phyloP scores from a whole-genome alignment of 805 yeast species.

The Ogataea degrootiae region DNA sequence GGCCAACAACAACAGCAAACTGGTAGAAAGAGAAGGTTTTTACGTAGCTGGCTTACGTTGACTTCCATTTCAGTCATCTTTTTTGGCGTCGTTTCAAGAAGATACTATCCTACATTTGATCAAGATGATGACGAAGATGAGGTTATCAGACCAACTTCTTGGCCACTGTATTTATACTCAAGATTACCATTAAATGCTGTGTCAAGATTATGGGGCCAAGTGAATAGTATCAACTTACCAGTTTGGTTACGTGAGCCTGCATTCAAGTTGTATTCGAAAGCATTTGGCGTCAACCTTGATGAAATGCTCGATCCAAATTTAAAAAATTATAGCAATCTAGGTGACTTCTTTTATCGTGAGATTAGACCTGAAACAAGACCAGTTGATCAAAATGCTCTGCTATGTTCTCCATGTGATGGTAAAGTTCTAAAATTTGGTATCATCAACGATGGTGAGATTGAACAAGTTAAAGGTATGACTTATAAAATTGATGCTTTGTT shows the following conservation, averaged over 20 bases:
- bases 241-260: slow-evolving; percentile 84
- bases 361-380: slow-evolving; percentile 79
- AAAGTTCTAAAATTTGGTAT: slow-evolving; percentile 79
- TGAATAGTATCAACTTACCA: slow-evolving; percentile 80
- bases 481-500: slow-evolving; percentile 84
- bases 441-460: slow-evolving; percentile 73
- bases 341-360: slow-evolving; percentile 87
- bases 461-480: slow-evolving; percentile 95
- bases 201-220: slow-evolving; percentile 91
- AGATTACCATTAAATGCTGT: slow-evolving; percentile 87
- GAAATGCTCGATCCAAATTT: slow-evolving; percentile 86
- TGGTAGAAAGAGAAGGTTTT: slow-evolving; percentile 9
- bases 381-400: slow-evolving; percentile 51
- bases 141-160: slow-evolving; percentile 59
- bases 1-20: slow-evolving; percentile 5
- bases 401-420: slow-evolving; percentile 94
- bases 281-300: slow-evolving; percentile 84
- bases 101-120: slow-evolving; percentile 2
- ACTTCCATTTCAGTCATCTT: slow-evolving; percentile 49
- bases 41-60: slow-evolving; percentile 47
- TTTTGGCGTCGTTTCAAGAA: slow-evolving; percentile 49
- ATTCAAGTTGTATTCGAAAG: slow-evolving; percentile 65
- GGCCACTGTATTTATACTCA: slow-evolving; percentile 87
- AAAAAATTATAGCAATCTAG: slow-evolving; percentile 67
- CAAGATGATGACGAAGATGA: slow-evolving; percentile 25